These are phyloP conservation scores for Penicillium diatomitis DNA, from an alignment of 495 filamentous ascomycete species.

Conservation along the genomic window DNA sequence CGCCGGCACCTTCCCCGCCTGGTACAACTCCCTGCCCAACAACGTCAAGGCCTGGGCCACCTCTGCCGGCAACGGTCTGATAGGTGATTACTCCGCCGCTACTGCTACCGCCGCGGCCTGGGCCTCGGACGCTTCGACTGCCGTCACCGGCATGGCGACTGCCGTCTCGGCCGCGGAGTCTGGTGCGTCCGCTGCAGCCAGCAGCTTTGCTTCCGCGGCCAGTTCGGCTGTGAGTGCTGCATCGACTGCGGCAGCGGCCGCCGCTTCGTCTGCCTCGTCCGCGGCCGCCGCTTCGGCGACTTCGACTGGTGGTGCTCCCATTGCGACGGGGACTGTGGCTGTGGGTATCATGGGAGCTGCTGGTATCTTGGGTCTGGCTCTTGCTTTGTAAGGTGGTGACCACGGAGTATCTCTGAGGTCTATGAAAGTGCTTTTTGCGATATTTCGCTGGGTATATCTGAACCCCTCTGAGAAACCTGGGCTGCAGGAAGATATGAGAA, in stretches of 20 bases:
- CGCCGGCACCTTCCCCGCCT: slow-evolving; percentile 14
- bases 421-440: too few species aligned
- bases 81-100: neutral
- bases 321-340: slow-evolving; percentile 10
- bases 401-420: neutral
- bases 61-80: neutral
- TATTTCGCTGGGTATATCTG: too few species aligned
- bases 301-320: slow-evolving; percentile 6
- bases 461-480: too few species aligned
- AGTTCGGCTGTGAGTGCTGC: neutral
- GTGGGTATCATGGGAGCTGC: slow-evolving; percentile 8
- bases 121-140: neutral
- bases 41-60: slow-evolving; percentile 19
- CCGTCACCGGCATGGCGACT: neutral
- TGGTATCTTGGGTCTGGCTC: slow-evolving; percentile 13
- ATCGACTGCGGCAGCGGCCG: slow-evolving; percentile 1
- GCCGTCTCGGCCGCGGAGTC: neutral
- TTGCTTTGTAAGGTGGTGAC: slow-evolving; percentile 10
- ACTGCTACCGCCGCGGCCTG: neutral
- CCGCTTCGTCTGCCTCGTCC: neutral
- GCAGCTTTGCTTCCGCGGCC: slow-evolving; percentile 1
- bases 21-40: slow-evolving; percentile 17
- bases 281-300: neutral
- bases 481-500: too few species aligned
- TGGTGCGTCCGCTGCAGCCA: neutral